phyloP scores from a whole-genome alignment of 83 land plant genomes.

The Diphasiastrum complanatum region DNA sequence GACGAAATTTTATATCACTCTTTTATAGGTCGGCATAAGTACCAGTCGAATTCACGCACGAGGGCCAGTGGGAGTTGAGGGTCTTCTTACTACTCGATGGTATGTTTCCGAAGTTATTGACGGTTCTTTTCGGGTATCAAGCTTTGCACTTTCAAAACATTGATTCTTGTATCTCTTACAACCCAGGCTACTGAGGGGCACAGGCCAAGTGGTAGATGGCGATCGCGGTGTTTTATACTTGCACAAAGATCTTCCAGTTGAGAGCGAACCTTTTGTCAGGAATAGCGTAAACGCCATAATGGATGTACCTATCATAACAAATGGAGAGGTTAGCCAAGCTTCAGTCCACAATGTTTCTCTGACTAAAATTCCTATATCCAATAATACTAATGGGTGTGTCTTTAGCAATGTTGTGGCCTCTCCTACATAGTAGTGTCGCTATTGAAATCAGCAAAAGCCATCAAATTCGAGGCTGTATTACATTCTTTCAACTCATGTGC shows the following conservation, averaged over 20 bases:
- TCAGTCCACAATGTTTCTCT: no score
- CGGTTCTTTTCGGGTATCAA: background rate
- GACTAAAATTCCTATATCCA: no score
- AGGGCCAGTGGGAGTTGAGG: slow-evolving; percentile 97
- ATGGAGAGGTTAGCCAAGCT: no score
- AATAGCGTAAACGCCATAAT: no score
- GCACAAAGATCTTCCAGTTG: slow-evolving; percentile 49
- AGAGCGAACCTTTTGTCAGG: no score
- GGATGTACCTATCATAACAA: no score
- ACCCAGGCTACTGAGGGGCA: slow-evolving; percentile 75
- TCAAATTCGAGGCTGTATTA: no score
- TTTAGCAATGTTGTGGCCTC: no score
- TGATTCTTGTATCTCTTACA: background rate
- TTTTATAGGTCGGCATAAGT: slow-evolving; percentile 80
- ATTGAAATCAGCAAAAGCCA: no score
- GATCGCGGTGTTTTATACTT: slow-evolving; percentile 69
- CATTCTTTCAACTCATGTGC: no score
- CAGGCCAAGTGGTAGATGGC: slow-evolving; percentile 84
- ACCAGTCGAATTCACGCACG: slow-evolving; percentile 95
- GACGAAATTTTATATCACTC: background rate
- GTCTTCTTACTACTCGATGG: slow-evolving; percentile 85
- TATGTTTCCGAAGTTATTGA: slow-evolving; percentile 23
- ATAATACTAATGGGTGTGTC: no score
- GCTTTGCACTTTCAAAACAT: background rate
- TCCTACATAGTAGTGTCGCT: no score